phyloP scores from a whole-genome alignment of 257 asterid species.

The Orobanche coerulescens region DNA sequence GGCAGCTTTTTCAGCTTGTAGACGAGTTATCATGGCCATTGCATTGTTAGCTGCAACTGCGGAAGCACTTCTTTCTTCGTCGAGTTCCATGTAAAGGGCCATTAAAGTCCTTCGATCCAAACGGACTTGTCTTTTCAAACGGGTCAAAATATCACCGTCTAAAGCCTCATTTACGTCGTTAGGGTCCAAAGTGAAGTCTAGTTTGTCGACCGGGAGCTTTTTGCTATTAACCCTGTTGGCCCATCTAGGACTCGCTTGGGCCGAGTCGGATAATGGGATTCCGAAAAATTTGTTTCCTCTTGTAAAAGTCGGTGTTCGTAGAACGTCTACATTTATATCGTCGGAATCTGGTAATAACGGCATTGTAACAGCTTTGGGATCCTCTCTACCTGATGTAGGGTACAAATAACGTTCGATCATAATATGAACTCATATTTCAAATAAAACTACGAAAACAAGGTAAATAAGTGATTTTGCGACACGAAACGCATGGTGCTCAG shows the following conservation, averaged over 20 bases:
- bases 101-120: constrained; percentile 44
- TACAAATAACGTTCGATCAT: not conserved
- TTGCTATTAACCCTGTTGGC: constrained; percentile 19
- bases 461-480: no score
- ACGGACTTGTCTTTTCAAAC: constrained; percentile 42
- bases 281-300: constrained; percentile 54
- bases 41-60: constrained; percentile 88
- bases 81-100: constrained; percentile 69
- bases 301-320: constrained; percentile 38
- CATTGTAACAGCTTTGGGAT: constrained; percentile 25
- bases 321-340: constrained; percentile 35
- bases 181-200: constrained; percentile 29
- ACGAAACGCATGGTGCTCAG: not conserved
- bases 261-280: constrained; percentile 46
- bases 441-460: not conserved
- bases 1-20: constrained; percentile 78
- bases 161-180: constrained; percentile 26
- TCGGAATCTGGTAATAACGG: constrained; percentile 37
- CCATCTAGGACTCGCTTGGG: constrained; percentile 54
- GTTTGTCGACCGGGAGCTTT: constrained; percentile 29
- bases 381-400: constrained; percentile 29
- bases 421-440: not conserved
- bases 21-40: constrained; percentile 88
- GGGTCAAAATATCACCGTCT: constrained; percentile 27
- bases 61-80: constrained; percentile 89